A percentile compares a stretch with the other conserved stretches of the same genome.
Evolutionary conservation across 352 stramenopile species (phyloP).

Genomic region (Globisporangium okanoganense): DNA sequence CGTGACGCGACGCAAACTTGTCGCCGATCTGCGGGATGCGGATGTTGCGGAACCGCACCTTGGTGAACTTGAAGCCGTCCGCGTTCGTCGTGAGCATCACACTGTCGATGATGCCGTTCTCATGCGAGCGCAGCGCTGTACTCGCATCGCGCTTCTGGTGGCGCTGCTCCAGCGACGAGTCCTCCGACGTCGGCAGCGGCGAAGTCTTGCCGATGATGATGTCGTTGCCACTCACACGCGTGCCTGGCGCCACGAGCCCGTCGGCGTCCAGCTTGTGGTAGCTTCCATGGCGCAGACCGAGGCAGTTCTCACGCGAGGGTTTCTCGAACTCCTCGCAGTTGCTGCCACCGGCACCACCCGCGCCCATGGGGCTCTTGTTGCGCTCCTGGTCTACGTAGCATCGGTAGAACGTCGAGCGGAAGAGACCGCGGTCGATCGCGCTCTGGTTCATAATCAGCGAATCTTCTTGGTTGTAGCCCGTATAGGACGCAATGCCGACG

Average conservation of each 20-base stretch:
- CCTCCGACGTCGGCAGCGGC: conserved; percentile 76
- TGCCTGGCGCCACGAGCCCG: conserved; percentile 95
- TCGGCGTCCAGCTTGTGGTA: conserved; percentile 99
- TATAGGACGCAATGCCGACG: conserved; percentile 84
- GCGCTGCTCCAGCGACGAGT: conserved; percentile 78
- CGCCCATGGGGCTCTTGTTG: conserved; percentile 81
- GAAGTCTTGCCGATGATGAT: conserved; percentile 99
- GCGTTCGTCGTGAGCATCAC: conserved; percentile 98
- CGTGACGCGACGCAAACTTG: conserved; percentile 95
- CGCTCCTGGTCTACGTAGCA: conserved; percentile 96
- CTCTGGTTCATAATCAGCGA: conserved; percentile 99
- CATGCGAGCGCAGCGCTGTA: conserved; percentile 96
- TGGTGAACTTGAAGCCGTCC: conserved; percentile 96
- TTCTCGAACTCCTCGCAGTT: conserved; percentile 95
- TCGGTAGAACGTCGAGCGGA: conserved; percentile 98
- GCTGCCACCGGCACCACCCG: conserved; percentile 46
- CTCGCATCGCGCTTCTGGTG: conserved; percentile 97
- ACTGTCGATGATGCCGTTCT: conserved; percentile 99
- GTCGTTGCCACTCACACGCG: conserved; percentile 96
- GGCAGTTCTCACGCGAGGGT: conserved; percentile 91
- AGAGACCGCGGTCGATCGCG: conserved; percentile 98
- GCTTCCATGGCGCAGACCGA: conserved; percentile 94
- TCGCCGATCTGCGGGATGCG: conserved; percentile 98
- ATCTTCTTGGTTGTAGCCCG: conserved; percentile 99
- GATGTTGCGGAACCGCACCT: conserved; percentile 98